Percentiles rank a stretch among this genome's conserved stretches.
Evolutionary conservation across 257 asterid species (phyloP).

Genomic region (Nicotiana tomentosiformis): DNA sequence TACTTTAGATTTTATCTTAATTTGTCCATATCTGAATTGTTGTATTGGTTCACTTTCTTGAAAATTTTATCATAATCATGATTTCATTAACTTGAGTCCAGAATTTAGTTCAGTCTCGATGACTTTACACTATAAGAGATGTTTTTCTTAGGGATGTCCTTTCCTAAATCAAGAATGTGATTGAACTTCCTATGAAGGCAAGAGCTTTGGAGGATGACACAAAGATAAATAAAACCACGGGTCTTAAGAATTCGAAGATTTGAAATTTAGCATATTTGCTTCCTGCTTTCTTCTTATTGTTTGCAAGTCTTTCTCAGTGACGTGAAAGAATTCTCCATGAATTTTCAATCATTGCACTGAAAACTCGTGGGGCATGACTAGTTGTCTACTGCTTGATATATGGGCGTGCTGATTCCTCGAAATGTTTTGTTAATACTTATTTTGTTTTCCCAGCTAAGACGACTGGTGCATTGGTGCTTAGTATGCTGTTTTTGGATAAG

Average conservation of each 20-base stretch:
- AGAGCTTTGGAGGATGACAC: neutral
- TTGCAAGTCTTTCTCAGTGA: neutral
- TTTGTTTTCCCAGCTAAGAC: neutral
- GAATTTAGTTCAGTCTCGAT: neutral
- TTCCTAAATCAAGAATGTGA: neutral
- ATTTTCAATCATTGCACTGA: neutral
- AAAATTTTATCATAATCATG: slow-evolving; percentile 3
- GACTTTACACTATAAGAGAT: neutral
- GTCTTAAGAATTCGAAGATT: neutral
- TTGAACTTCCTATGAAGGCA: neutral
- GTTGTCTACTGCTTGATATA: neutral
- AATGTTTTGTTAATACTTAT: neutral
- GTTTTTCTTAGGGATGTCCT: neutral
- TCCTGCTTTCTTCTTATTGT: neutral
- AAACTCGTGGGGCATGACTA: neutral
- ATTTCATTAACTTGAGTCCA: neutral
- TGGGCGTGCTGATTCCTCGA: neutral
- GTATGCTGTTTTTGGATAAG: neutral
- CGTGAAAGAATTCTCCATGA: neutral
- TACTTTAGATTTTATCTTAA: slow-evolving; percentile 33
- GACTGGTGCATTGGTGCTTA: neutral
- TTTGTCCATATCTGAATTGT: slow-evolving; percentile 54
- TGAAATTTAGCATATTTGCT: neutral
- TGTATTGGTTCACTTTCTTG: slow-evolving; percentile 33
- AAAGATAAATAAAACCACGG: neutral